phyloP scores from a whole-genome alignment of 1,139 yeast species.

The Lodderomyces metapsilosis region DNA sequence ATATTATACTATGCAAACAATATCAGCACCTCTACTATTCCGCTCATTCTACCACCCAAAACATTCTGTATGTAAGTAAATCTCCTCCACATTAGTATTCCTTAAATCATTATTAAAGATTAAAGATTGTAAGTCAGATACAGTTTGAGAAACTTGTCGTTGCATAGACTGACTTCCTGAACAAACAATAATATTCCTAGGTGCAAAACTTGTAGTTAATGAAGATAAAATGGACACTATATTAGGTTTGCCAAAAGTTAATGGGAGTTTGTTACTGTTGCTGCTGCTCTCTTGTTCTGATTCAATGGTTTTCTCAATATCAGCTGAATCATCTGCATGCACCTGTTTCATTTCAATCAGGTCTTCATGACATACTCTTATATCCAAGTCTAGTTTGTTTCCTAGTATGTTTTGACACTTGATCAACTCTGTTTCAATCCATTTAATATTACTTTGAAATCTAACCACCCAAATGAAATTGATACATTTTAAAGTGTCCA shows the following conservation, averaged over 20 bases:
- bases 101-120: constrained; percentile 31
- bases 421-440: constrained; percentile 46
- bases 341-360: constrained; percentile 8
- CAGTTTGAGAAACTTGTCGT: constrained; percentile 40
- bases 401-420: constrained; percentile 25
- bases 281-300: constrained; percentile 1
- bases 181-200: constrained; percentile 46
- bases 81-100: constrained; percentile 39
- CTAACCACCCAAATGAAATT: constrained; percentile 53
- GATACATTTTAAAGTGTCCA: constrained; percentile 20
- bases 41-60: constrained; percentile 71
- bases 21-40: too few species aligned
- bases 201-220: constrained; percentile 23
- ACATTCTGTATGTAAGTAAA: constrained; percentile 57
- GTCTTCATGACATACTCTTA: constrained; percentile 23
- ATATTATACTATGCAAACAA: too few species aligned
- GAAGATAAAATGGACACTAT: constrained; percentile 20
- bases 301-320: constrained; percentile 7
- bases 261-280: constrained; percentile 15
- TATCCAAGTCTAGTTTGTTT: constrained; percentile 24
- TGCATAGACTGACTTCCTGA: constrained; percentile 54
- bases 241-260: constrained; percentile 36
- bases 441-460: constrained; percentile 33
- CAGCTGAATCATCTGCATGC: constrained; percentile 15
- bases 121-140: constrained; percentile 36